Base-by-base conservation (phyloP, 345 rosid species). In the Rubroshorea leprosula region DNA sequence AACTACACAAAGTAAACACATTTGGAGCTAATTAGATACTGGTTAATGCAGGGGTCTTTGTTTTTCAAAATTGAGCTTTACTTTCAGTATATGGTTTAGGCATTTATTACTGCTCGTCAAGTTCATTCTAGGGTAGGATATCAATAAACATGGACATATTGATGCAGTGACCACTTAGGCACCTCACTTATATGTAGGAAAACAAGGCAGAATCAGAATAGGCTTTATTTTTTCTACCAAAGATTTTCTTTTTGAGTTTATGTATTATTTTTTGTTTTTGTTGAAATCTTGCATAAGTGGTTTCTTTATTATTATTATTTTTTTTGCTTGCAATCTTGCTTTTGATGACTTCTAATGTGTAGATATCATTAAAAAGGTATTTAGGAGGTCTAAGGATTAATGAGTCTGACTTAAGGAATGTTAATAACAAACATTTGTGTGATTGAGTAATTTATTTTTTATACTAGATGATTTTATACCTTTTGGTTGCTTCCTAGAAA, bases 391-490 rank as follows among this genome's bases (percentile, higher is more conserved):
- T 1, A 35, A 35, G 9, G 41, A 35, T 13, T 13, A 1, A 35
- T 3, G 12, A 2, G 6, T 13, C 25, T 27, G 53, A 23, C n/a
- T n/a, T n/a, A n/a, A n/a, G n/a, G n/a, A n/a, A n/a, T n/a, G n/a
- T n/a, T n/a, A n/a, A n/a, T n/a, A n/a, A n/a, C n/a, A n/a, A n/a
- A n/a, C n/a, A n/a, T n/a, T n/a, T n/a, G n/a, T n/a, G n/a, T n/a
- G n/a, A n/a, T n/a, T n/a, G n/a, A n/a, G n/a, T n/a, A n/a, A n/a
- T n/a, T n/a, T n/a, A n/a, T n/a, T n/a, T n/a, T n/a, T n/a, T n/a
- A n/a, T n/a, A n/a, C n/a, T 58, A 46, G 24, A 58, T 8, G 39
- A 17, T 43, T 58, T 58, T 58, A 24, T 46, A 17, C 24, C n/a
- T 13, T n/a, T 24, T 21, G 38, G 23, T 41, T 44, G 51, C 38